Base-by-base conservation (phyloP, 441 rosid species). In the Brassica balearica region DNA sequence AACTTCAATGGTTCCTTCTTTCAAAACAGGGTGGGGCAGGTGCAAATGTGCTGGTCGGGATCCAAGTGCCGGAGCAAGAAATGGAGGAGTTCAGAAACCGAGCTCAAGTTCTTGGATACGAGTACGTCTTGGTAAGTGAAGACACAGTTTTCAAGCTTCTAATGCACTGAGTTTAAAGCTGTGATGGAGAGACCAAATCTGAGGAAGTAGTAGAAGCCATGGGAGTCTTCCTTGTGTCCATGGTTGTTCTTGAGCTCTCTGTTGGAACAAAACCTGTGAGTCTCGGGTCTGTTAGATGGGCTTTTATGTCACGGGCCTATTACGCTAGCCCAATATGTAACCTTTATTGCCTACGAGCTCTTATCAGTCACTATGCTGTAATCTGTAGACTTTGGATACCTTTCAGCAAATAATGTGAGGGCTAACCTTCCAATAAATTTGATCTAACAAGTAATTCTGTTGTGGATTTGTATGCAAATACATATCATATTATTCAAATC, bases 1-100 rank as follows among this genome's bases (percentile, higher is more conserved):
- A 23, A 53, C 53, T 38, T 32, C 55, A 69, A 29, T 79, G 38
- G 60, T 79, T 65, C 23, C 36, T 51, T 76, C 29, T 41, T 41
- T 53, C 59, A 14, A 59, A 63, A 88, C 84, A 96, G 98, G 99
- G 99, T 75, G 96, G 86, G 88, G 83, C 94, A 1, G 98, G 98
- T 22, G 99, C 99, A 11, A 94, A 96, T 74, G 93, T 96, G 22
- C 77, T 96, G 87, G 99, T 96, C 0, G 99, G 96, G 63, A 88
- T 94, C 83, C 97, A 92, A 82, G 88, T 96, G 56, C 55, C 74
- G 0, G 61, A 75, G 71, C 71, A 38, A 22, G 90, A 92, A 80
- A 88, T 89, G 94, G 83, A 81, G n/a, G 98, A 89, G 73, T 92
- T 94, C 78, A 76, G 36, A 15, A 59, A 68, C 65, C 80, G 87